Percentiles rank a stretch among this genome's conserved stretches.
Conservation (phyloP, 1,284 basidiomycete genomes). For the Stygiomarasmius scandens region DNA sequence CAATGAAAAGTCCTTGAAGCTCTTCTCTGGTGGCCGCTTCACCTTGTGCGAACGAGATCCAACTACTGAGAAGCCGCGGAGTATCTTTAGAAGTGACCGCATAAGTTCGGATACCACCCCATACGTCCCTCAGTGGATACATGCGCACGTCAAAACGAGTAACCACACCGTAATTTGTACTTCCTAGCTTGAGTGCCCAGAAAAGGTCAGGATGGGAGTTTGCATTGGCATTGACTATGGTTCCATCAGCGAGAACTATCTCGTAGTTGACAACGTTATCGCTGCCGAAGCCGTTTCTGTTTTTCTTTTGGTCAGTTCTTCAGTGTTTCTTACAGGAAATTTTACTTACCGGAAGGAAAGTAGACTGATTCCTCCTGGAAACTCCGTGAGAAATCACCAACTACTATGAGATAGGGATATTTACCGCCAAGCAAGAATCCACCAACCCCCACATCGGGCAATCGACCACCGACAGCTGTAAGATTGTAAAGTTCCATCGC, state of each 20-base stretch:
- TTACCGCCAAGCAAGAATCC: slow-evolving; percentile 36
- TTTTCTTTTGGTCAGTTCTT: too few relatives aligned
- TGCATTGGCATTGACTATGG: slow-evolving; percentile 21
- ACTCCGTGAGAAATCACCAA: not conserved
- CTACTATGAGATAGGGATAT: not conserved
- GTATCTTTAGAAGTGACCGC: not conserved
- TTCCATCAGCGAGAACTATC: slow-evolving; percentile 23
- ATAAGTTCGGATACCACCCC: slow-evolving; percentile 16
- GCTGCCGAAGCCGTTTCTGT: slow-evolving; percentile 20
- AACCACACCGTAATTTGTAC: slow-evolving; percentile 25
- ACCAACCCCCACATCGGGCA: slow-evolving; percentile 35
- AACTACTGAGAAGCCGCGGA: not conserved
- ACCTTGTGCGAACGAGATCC: not conserved
- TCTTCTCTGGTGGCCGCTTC: not conserved
- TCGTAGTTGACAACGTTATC: slow-evolving; percentile 25
- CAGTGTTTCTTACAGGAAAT: too few relatives aligned
- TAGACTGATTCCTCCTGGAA: slow-evolving; percentile 22
- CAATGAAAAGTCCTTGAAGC: not conserved
- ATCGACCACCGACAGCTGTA: slow-evolving; percentile 38
- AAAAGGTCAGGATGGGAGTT: slow-evolving; percentile 19
- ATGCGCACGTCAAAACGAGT: slow-evolving; percentile 25
- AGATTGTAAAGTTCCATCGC: slow-evolving; percentile 26
- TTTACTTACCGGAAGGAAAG: slow-evolving; percentile 19
- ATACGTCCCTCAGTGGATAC: slow-evolving; percentile 16
- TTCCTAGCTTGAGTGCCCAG: slow-evolving; percentile 23